Evolutionary conservation across 108 stramenopile genomes (phyloP), one percentile per base, ranked within the genome.

Genomic region (Licmophora abbreviata): DNA sequence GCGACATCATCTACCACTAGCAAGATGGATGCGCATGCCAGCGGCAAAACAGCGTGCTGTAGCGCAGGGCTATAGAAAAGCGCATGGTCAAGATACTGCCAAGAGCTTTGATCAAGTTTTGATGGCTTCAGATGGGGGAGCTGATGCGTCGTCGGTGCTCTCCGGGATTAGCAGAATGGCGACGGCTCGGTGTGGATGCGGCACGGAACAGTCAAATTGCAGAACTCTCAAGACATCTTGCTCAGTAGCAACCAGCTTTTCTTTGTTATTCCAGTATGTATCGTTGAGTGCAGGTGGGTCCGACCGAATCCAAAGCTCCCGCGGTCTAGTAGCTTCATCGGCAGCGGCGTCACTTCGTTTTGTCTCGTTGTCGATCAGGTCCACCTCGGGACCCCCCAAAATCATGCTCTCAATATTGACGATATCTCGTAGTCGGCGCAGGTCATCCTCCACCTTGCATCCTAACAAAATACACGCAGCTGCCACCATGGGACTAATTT

Each of bases 401-500:
- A 83, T 50, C 59, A 86, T 65, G 11, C 48, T 49, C 18, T 75
- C 63, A 28, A 78, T 24, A 54, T 82, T 88, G 44, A 90, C 79
- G 18, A 85, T 62, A 71, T 90, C 88, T 1, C 88, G 79, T 11
- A 90, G 73, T 44, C 88, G 62, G 17, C 88, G 57, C 11, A 71
- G 70, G 51, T 90, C 81, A 59, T 90, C 88, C 49, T 77, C 76
- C 23, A 66, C 54, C 59, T 90, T 90, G 60, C 73, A 76, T 3
- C 79, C 83, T 23, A 90, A 60, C 18, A 83, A 74, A 1, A 85
- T 50, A 54, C 83, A 85, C 6, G 74, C 69, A 11, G 69, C 74
- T 41, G 76, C 76, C 12, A 83, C 74, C 53, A n/a, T n/a, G n/a
- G n/a, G n/a, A n/a, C n/a, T 62, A 66, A 47, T 55, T 53, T 64